Percentiles rank a stretch among this genome's conserved stretches.
phyloP scores from a whole-genome alignment of 345 rosid genomes.

The Arabis hirsuta region DNA sequence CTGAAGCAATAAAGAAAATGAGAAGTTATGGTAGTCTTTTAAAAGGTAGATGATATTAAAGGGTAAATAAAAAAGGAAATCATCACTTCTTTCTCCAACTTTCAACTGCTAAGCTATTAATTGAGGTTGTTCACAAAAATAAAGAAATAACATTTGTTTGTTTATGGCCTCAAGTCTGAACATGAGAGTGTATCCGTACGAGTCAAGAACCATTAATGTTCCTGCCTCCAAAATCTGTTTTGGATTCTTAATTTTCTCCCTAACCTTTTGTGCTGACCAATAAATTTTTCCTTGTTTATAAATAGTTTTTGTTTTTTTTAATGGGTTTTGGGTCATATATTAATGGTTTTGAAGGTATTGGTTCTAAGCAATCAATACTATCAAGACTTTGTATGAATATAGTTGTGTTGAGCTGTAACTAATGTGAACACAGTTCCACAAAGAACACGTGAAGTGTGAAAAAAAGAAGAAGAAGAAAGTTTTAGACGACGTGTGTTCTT shows the following conservation, averaged over 20 bases:
- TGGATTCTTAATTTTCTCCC: slow-evolving; percentile 29
- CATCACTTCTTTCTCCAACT: slow-evolving; percentile 43
- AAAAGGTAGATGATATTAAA: slow-evolving; percentile 19
- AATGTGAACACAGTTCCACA: slow-evolving; percentile 48
- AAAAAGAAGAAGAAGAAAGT: background rate
- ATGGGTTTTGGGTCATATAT: slow-evolving; percentile 18
- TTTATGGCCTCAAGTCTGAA: slow-evolving; percentile 44
- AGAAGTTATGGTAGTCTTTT: slow-evolving; percentile 29
- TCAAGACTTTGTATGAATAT: slow-evolving; percentile 45
- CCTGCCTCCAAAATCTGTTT: slow-evolving; percentile 20
- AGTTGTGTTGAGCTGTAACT: slow-evolving; percentile 43
- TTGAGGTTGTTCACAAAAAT: slow-evolving; percentile 36
- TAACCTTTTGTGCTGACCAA: slow-evolving; percentile 37
- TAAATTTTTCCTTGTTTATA: slow-evolving; percentile 27
- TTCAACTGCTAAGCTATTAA: slow-evolving; percentile 58
- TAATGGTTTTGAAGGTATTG: slow-evolving; percentile 26
- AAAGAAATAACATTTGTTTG: background rate
- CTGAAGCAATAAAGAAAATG: slow-evolving; percentile 36
- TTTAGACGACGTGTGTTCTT: slow-evolving; percentile 26
- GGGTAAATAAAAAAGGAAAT: slow-evolving; percentile 34
- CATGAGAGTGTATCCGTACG: slow-evolving; percentile 39
- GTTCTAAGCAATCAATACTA: slow-evolving; percentile 37
- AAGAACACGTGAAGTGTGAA: slow-evolving; percentile 41
- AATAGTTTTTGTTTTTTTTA: background rate
- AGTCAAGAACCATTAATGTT: slow-evolving; percentile 34